phyloP scores from a whole-genome alignment of 345 rosid genomes.

The Arabidopsis suecica region DNA sequence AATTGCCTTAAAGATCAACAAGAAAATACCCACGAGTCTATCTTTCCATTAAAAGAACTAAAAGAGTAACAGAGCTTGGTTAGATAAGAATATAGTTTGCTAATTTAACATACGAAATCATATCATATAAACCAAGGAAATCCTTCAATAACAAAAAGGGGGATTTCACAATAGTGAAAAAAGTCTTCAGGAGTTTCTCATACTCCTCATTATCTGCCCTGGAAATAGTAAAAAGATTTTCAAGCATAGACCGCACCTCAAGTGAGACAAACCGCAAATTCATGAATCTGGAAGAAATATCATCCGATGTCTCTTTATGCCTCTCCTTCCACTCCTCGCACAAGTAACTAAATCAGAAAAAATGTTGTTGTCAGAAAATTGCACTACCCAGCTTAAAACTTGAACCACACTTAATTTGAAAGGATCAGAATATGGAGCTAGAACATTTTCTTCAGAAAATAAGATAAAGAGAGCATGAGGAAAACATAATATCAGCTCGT shows the following conservation, averaged over 20 bases:
- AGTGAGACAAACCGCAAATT: slow-evolving; percentile 89
- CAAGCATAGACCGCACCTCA: slow-evolving; percentile 64
- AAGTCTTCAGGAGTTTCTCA: background rate
- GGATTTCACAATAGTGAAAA: slow-evolving; percentile 2
- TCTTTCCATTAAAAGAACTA: background rate
- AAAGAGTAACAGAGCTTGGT: background rate
- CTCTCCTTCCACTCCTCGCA: slow-evolving; percentile 97
- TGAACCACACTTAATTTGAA: slow-evolving; percentile 8
- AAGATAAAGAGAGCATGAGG: slow-evolving; percentile 5
- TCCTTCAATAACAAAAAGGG: background rate
- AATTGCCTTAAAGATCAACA: background rate
- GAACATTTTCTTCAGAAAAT: slow-evolving; percentile 13
- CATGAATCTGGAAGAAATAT: slow-evolving; percentile 72
- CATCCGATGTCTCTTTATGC: slow-evolving; percentile 70
- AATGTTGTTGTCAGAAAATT: slow-evolving; percentile 36
- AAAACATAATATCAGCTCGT: slow-evolving; percentile 9
- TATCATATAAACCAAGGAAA: background rate
- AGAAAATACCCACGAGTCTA: slow-evolving; percentile 1
- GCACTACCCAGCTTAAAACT: slow-evolving; percentile 18
- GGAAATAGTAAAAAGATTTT: slow-evolving; percentile 13
- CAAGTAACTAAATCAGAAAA: slow-evolving; percentile 63
- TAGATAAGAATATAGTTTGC: background rate
- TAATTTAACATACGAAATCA: slow-evolving; percentile 8
- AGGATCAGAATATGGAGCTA: slow-evolving; percentile 25
- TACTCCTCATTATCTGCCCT: slow-evolving; percentile 4